Evolutionary conservation across 2,329 filamentous ascomycete genomes (phyloP).

Genomic region (Talaromyces sp.): DNA sequence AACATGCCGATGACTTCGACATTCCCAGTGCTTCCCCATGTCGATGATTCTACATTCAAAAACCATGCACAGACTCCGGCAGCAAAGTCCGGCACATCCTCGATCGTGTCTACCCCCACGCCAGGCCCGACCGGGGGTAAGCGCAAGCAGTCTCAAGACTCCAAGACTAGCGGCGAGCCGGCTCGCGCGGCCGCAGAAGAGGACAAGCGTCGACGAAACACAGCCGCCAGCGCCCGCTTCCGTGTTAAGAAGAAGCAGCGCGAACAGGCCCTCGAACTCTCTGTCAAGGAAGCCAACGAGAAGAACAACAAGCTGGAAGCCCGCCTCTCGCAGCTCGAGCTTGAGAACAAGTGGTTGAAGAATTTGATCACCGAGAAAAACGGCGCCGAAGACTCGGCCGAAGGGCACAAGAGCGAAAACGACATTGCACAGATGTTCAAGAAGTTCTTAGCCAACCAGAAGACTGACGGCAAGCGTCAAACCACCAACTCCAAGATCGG

Average conservation of each 20-base stretch:
- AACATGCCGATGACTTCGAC: slow-evolving; percentile 5
- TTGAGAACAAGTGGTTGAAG: slow-evolving; percentile 78
- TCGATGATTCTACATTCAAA: slow-evolving; percentile 11
- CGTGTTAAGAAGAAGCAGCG: slow-evolving; percentile 95
- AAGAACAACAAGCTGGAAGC: slow-evolving; percentile 70
- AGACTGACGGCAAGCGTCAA: slow-evolving; percentile 24
- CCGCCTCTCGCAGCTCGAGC: slow-evolving; percentile 71
- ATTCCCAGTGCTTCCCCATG: slow-evolving; percentile 9
- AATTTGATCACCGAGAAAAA: slow-evolving; percentile 79
- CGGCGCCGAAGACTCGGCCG: slow-evolving; percentile 32
- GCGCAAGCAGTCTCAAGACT: slow-evolving; percentile 33
- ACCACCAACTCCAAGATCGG: slow-evolving; percentile 28
- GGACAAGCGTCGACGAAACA: slow-evolving; percentile 85
- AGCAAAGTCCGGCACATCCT: slow-evolving; percentile 10
- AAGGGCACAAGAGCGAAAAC: slow-evolving; percentile 41
- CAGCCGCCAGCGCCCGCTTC: slow-evolving; percentile 82
- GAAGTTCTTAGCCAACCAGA: slow-evolving; percentile 34
- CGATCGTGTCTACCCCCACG: slow-evolving; percentile 15
- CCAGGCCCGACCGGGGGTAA: slow-evolving; percentile 22
- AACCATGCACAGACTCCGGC: slow-evolving; percentile 12
- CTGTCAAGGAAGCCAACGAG: slow-evolving; percentile 76
- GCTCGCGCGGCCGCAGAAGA: slow-evolving; percentile 75
- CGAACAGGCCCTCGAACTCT: slow-evolving; percentile 77
- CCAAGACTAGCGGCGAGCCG: slow-evolving; percentile 61
- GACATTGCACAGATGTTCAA: slow-evolving; percentile 39